Conservation (phyloP, 306 rosid species). For the Inga oerstediana region DNA sequence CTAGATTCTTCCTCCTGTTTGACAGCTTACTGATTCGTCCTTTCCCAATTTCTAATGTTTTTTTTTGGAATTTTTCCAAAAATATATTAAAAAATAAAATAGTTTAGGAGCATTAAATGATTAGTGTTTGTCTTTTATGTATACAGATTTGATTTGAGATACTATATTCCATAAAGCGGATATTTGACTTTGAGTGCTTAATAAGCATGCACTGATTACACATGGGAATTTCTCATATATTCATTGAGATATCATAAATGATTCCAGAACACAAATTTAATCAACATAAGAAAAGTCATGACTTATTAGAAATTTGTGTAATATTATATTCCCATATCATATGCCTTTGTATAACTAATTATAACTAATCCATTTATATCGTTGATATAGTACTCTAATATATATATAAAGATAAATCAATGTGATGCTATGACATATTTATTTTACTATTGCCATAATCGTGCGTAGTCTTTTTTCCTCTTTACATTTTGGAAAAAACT, state of each 20-base stretch:
- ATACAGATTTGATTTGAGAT: background rate
- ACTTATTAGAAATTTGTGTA: background rate
- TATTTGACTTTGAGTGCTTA: background rate
- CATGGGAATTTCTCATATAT: background rate
- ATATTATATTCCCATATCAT: background rate
- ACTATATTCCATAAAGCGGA: background rate
- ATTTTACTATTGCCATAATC: background rate
- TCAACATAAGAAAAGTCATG: background rate
- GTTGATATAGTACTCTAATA: background rate
- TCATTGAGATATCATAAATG: background rate
- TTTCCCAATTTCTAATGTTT: too few relatives aligned
- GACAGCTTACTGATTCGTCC: too few relatives aligned
- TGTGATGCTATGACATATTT: too few relatives aligned
- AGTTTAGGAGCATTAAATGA: background rate
- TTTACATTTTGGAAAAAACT: too few relatives aligned
- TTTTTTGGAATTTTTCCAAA: too few relatives aligned
- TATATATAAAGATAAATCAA: background rate
- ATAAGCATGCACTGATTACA: background rate
- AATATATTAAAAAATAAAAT: background rate
- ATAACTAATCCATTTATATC: background rate
- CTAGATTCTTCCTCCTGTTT: too few relatives aligned
- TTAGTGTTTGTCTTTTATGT: background rate
- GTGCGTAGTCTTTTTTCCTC: background rate
- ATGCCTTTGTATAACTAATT: background rate
- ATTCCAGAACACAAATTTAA: background rate